Percentiles rank a stretch among this genome's conserved stretches.
Conservation (phyloP, 352 stramenopile species). For the Pythium oligandrum region DNA sequence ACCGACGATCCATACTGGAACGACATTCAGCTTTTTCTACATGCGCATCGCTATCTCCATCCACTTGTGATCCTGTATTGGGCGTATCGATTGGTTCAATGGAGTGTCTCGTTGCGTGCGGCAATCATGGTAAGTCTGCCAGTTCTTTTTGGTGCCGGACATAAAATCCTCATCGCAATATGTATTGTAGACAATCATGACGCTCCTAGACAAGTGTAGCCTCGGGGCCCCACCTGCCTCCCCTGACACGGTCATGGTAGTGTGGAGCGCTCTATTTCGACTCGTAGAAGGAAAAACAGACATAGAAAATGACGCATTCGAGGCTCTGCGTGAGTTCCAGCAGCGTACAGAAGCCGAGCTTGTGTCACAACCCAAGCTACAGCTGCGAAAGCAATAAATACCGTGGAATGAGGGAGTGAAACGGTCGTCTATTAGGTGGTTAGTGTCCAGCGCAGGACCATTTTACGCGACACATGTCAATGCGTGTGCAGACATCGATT, state of each 20-base stretch:
- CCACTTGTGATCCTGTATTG: constrained; percentile 62
- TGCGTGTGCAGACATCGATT: constrained; percentile 40
- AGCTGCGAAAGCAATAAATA: constrained; percentile 27
- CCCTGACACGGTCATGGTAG: constrained; percentile 44
- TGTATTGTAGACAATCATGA: constrained; percentile 51
- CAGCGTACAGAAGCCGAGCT: constrained; percentile 39
- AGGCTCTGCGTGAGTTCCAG: constrained; percentile 21
- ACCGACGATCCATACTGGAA: constrained; percentile 79
- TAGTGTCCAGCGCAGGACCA: constrained; percentile 70
- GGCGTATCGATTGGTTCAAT: constrained; percentile 61
- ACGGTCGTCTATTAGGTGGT: not conserved
- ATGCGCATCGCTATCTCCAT: constrained; percentile 57
- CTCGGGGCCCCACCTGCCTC: constrained; percentile 36
- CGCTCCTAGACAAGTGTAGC: constrained; percentile 50
- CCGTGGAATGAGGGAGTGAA: no score
- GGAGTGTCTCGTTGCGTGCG: constrained; percentile 52
- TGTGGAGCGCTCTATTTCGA: constrained; percentile 61
- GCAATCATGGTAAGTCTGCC: constrained; percentile 40
- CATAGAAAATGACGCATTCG: constrained; percentile 8
- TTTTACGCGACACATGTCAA: constrained; percentile 55
- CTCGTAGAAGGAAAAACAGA: constrained; percentile 21
- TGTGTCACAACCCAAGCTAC: constrained; percentile 44
- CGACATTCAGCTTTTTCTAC: constrained; percentile 63
- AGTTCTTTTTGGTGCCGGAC: no score
- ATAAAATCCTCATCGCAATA: no score